Evolutionary conservation across 768 basidiomycete species (phyloP), one percentile per base, ranked within the genome.

Genomic region (Asterophora parasitica): DNA sequence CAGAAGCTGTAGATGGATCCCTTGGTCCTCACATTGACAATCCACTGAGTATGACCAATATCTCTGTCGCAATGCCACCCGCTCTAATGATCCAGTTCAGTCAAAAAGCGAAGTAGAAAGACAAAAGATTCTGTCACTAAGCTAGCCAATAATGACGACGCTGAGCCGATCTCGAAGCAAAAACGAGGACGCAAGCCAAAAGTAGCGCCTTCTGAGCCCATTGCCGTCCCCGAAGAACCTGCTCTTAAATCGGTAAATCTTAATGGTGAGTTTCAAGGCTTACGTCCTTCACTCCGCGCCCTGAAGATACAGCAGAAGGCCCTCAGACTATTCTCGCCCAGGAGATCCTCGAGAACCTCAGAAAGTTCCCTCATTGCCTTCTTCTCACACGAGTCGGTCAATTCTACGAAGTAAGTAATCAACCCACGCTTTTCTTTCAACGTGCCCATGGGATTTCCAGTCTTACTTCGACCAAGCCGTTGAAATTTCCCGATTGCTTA

Each of bases 401-500:
- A 58, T 97, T 97, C 64, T 97, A 95, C 61, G 94, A 97, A 78
- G 94, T 91, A 62, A 33, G 69, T 9, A 17, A 12, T 31, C 37
- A 46, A 36, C 4, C 5, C 16, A 23, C 27, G 42, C 11, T 38
- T 34, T 37, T 39, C 46, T 42, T 44, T 36, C 16, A 42, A 46
- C 6, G 49, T 32, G 28, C 42, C 28, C 54, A 58, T 42, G 50
- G 43, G 17, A 19, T 17, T 36, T 13, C 19, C 23, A n/a, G 93
- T 94, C 94, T 0, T 96, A 96, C 64, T 97, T 95, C 57, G 85
- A 89, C 33, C 94, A 94, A 74, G 92, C 93, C 7, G 67, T 71
- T 11, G 82, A 88, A 50, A 82, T 97, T 5, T 74, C 92, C 4
- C 74, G 72, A 26, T 68, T 93, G 12, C 75, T 96, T 9, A 81